Evolutionary conservation across 495 filamentous ascomycete genomes (phyloP).

Genomic region (Xylaria telfairii): DNA sequence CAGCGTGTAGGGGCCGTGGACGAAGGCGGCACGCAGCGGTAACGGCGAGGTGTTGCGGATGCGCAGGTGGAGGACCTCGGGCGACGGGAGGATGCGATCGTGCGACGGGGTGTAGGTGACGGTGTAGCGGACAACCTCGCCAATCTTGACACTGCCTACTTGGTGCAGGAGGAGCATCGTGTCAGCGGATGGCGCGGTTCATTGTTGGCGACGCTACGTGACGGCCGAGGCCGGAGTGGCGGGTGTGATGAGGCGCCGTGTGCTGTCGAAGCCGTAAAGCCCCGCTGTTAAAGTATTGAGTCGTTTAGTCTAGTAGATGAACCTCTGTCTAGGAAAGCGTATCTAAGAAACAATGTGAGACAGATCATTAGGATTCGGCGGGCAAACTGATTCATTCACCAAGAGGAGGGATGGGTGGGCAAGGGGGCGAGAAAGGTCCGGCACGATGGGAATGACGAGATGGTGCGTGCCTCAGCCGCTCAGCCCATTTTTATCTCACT

Average conservation of each 20-base stretch:
- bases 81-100: constrained; percentile 86
- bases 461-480: constrained; percentile 12
- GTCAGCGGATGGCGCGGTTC: constrained; percentile 20
- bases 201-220: constrained; percentile 7
- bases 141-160: constrained; percentile 85
- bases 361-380: not conserved
- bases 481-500: not conserved
- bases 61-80: constrained; percentile 76
- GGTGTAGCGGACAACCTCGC: constrained; percentile 90
- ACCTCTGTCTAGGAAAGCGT: not conserved
- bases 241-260: not conserved
- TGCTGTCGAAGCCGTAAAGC: no score
- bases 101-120: constrained; percentile 88
- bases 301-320: not conserved
- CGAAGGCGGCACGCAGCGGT: constrained; percentile 89
- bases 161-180: constrained; percentile 91
- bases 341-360: not conserved
- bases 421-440: not conserved
- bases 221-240: not conserved
- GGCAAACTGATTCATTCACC: not conserved
- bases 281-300: not conserved
- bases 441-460: constrained; percentile 15
- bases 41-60: constrained; percentile 92
- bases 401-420: not conserved
- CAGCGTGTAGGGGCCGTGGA: constrained; percentile 93